A percentile compares a stretch with the other conserved stretches of the same genome.
phyloP scores from a whole-genome alignment of 2,329 filamentous ascomycete species.

The Aspergillus novoparasiticus region DNA sequence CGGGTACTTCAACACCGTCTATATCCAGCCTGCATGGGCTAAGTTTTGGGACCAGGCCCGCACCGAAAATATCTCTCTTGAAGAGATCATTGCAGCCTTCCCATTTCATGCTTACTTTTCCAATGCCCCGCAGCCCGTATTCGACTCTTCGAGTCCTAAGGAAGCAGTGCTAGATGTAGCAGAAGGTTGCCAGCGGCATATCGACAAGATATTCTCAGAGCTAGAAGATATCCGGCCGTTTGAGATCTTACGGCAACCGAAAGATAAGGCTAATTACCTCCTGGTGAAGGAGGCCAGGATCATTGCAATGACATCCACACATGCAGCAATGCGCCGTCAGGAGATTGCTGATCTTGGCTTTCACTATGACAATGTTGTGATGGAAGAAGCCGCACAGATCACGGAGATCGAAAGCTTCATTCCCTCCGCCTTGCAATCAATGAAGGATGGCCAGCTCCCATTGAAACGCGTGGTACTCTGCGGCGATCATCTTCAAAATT shows the following conservation, averaged over 20 bases:
- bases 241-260: constrained; percentile 83
- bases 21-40: constrained; percentile 84
- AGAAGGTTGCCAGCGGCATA: constrained; percentile 82
- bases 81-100: constrained; percentile 72
- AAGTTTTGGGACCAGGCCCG: constrained; percentile 73
- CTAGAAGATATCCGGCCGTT: constrained; percentile 93
- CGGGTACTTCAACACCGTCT: constrained; percentile 93
- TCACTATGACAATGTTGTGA: constrained; percentile 94
- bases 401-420: constrained; percentile 98
- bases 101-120: constrained; percentile 89
- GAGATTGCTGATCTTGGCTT: constrained; percentile 93
- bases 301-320: constrained; percentile 97
- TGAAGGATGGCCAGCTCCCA: constrained; percentile 69
- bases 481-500: constrained; percentile 96
- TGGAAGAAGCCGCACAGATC: constrained; percentile 98
- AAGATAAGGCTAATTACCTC: constrained; percentile 94
- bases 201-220: constrained; percentile 87
- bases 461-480: constrained; percentile 89
- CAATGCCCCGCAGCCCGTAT: constrained; percentile 82
- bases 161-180: constrained; percentile 74
- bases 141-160: constrained; percentile 66
- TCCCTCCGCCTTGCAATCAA: constrained; percentile 86
- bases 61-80: constrained; percentile 57
- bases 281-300: constrained; percentile 95
- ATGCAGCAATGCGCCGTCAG: constrained; percentile 89